A percentile compares a stretch with the other conserved stretches of the same genome.
phyloP scores from a whole-genome alignment of 2,329 filamentous ascomycete species.

The Colletotrichum karsti region DNA sequence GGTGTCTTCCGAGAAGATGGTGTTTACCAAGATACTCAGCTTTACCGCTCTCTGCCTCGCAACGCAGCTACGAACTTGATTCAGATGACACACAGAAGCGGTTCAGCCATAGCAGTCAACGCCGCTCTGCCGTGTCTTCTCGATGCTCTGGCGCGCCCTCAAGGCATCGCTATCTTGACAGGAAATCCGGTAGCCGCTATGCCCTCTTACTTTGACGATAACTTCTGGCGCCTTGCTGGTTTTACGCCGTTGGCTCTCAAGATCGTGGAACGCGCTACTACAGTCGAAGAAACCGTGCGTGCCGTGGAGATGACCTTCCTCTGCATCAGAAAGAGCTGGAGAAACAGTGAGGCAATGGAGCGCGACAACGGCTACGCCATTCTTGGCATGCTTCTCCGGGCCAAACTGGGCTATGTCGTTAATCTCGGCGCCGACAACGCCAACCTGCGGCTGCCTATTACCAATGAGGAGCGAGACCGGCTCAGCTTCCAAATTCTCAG shows the following conservation, averaged over 20 bases:
- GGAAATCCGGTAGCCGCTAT: constrained; percentile 84
- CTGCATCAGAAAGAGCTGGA: constrained; percentile 90
- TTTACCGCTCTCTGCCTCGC: constrained; percentile 80
- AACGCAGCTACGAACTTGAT: constrained; percentile 74
- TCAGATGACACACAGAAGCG: constrained; percentile 75
- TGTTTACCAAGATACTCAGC: constrained; percentile 77
- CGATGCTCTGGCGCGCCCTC: constrained; percentile 82
- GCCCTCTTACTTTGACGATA: constrained; percentile 89
- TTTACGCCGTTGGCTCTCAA: constrained; percentile 88
- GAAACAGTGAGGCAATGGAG: constrained; percentile 98
- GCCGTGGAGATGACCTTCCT: constrained; percentile 86
- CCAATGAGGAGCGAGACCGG: constrained; percentile 61
- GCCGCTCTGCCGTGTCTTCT: constrained; percentile 87
- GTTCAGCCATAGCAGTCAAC: constrained; percentile 86
- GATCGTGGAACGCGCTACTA: constrained; percentile 79
- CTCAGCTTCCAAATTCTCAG: constrained; percentile 73
- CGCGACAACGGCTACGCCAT: constrained; percentile 93
- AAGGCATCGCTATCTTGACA: constrained; percentile 83
- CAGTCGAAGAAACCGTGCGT: constrained; percentile 75
- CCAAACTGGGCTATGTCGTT: constrained; percentile 73
- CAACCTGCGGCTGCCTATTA: constrained; percentile 51
- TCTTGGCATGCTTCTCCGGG: constrained; percentile 81
- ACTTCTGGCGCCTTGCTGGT: constrained; percentile 91
- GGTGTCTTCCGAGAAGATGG: constrained; percentile 85
- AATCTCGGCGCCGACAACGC: constrained; percentile 36